These are phyloP conservation scores for Sporothrix curviconia DNA, from an alignment of 2,329 filamentous ascomycete species.

Conservation along the genomic window DNA sequence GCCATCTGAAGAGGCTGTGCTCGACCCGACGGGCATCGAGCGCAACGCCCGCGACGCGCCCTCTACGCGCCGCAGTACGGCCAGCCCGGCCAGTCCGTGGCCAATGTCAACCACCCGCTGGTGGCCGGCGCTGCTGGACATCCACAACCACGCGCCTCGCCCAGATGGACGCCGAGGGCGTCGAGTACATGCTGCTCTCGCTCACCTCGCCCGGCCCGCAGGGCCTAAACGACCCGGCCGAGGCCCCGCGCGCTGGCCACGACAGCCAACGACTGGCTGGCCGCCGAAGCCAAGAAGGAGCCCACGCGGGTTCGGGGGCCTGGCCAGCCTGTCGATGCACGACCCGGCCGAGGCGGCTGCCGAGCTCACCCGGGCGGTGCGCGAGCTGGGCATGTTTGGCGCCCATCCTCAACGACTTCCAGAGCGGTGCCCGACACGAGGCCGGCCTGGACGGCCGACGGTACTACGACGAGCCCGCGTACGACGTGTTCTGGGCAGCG, in stretches of 20 bases:
- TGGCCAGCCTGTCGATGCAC: conserved; percentile 31
- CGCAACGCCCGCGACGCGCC: conserved; percentile 24
- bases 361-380: conserved; percentile 27
- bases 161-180: conserved; percentile 30
- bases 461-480: conserved; percentile 29
- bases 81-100: conserved; percentile 16
- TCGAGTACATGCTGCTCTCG: conserved; percentile 32
- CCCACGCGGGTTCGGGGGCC: conserved; percentile 27
- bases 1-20: conserved; percentile 32
- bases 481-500: conserved; percentile 27
- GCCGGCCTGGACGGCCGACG: conserved; percentile 18
- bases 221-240: conserved; percentile 23
- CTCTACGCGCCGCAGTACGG: conserved; percentile 23
- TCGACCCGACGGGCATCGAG: conserved; percentile 26
- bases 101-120: conserved; percentile 20
- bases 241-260: conserved; percentile 24
- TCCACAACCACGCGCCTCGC: conserved; percentile 26
- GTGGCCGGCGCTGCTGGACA: conserved; percentile 27
- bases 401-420: conserved; percentile 31
- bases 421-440: conserved; percentile 19
- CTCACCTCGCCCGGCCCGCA: conserved; percentile 30
- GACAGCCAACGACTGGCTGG: conserved; percentile 30
- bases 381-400: conserved; percentile 28
- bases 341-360: conserved; percentile 23
- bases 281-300: conserved; percentile 23